phyloP scores from a whole-genome alignment of 2,329 filamentous ascomycete species.

The Monilinia polystroma region DNA sequence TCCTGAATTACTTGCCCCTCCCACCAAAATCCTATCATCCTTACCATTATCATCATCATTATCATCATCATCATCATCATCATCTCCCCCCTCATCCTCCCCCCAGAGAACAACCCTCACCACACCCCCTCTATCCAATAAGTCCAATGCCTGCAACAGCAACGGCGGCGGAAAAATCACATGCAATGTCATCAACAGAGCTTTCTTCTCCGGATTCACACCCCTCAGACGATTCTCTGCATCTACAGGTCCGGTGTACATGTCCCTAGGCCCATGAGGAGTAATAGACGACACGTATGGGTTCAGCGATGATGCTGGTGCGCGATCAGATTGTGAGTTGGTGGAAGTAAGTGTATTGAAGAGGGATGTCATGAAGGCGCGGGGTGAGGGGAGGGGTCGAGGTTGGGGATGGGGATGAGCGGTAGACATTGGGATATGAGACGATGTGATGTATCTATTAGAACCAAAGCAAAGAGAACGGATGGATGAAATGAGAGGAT shows the following conservation, averaged over 20 bases:
- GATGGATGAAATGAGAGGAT: too few species aligned
- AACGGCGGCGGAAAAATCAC: conserved; percentile 74
- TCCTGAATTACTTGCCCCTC: conserved; percentile 13
- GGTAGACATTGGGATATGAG: conserved; percentile 9
- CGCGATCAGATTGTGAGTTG: neutral
- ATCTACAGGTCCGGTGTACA: too few species aligned
- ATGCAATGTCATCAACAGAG: conserved; percentile 59
- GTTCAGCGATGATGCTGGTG: too few species aligned
- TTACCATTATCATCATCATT: too few species aligned
- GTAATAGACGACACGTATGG: too few species aligned
- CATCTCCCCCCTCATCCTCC: conserved; percentile 21
- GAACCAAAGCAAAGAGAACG: neutral
- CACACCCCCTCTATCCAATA: conserved; percentile 77
- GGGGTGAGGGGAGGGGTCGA: conserved; percentile 34
- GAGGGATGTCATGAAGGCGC: conserved; percentile 36
- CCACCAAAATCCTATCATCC: too few species aligned
- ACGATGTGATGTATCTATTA: too few species aligned
- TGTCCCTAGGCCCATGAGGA: too few species aligned
- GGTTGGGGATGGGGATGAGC: neutral
- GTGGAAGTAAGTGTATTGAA: conserved; percentile 32
- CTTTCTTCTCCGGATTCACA: conserved; percentile 38
- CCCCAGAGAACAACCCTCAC: conserved; percentile 48
- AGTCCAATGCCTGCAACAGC: conserved; percentile 79
- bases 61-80: neutral
- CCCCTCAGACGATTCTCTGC: conserved; percentile 30